Evolutionary conservation across 139 green algal genomes (phyloP).

Genomic region (Chlorella vulgaris): DNA sequence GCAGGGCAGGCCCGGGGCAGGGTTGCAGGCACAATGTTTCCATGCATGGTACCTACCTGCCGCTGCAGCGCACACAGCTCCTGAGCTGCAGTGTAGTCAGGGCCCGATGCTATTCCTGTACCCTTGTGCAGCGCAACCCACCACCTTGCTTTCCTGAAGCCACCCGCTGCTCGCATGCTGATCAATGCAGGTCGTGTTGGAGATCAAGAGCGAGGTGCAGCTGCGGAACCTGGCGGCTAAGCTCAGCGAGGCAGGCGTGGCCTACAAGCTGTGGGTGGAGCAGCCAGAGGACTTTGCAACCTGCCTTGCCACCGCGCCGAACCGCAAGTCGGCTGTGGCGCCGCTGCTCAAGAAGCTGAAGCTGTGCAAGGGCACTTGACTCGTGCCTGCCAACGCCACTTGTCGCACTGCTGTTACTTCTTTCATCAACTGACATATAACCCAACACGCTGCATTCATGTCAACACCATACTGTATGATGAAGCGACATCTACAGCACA

Average conservation of each 20-base stretch:
- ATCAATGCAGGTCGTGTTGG: constrained; percentile 93
- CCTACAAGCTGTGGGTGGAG: constrained; percentile 95
- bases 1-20: neutral
- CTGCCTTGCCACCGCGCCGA: constrained; percentile 88
- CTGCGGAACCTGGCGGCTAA: constrained; percentile 74
- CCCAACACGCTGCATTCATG: too few species aligned
- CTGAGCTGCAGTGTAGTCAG: too few species aligned
- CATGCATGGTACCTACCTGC: too few species aligned
- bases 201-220: constrained; percentile 87
- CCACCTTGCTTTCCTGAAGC: too few species aligned
- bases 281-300: constrained; percentile 94
- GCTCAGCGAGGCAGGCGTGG: constrained; percentile 75
- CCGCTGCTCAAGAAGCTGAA: constrained; percentile 89
- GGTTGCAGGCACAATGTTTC: too few species aligned
- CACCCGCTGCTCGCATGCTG: too few species aligned
- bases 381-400: neutral
- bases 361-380: constrained; percentile 74
- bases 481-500: neutral
- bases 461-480: too few species aligned
- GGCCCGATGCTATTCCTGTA: too few species aligned
- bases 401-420: neutral
- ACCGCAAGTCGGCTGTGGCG: constrained; percentile 67
- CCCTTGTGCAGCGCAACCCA: too few species aligned
- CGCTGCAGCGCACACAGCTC: too few species aligned
- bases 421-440: too few species aligned